phyloP scores from a whole-genome alignment of 768 basidiomycete genomes.

The Wakefieldia striispora region DNA sequence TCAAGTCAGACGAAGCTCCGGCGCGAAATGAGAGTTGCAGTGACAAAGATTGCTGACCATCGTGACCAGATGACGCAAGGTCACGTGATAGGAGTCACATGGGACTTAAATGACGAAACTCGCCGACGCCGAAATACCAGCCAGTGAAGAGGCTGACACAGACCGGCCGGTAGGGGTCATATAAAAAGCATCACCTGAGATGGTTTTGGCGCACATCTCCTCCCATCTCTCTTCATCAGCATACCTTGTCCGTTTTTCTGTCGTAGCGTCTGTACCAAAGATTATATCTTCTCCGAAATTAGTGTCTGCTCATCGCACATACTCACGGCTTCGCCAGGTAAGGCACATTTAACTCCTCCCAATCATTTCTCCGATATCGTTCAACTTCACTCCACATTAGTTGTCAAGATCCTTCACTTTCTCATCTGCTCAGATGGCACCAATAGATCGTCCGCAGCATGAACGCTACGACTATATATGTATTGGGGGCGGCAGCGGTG shows the following conservation, averaged over 20 bases:
- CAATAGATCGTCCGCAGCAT: conserved; percentile 58
- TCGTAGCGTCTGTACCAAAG: conserved; percentile 12
- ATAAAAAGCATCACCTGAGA: conserved; percentile 18
- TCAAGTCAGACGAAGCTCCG: no score
- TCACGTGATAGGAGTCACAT: conserved; percentile 21
- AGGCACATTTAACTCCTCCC: background rate
- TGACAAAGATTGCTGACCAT: no score
- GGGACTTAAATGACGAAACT: background rate
- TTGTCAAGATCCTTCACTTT: conserved; percentile 45
- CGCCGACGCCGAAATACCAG: background rate
- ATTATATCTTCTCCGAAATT: conserved; percentile 3
- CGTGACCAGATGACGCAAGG: no score
- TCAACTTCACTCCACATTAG: conserved; percentile 27
- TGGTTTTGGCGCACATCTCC: conserved; percentile 4
- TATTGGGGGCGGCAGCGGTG: conserved; percentile 93
- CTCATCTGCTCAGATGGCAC: conserved; percentile 59
- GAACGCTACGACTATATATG: conserved; percentile 83
- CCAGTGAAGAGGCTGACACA: conserved; percentile 12
- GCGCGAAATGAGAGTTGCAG: no score
- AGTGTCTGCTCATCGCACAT: conserved; percentile 6
- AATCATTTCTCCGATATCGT: conserved; percentile 3
- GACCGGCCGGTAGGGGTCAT: conserved; percentile 1
- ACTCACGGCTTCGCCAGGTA: conserved; percentile 28
- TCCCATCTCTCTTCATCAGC: conserved; percentile 8
- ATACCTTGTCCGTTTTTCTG: conserved; percentile 7